Conservation (phyloP, 179 eudicot species). For the Amaranthus tricolor region DNA sequence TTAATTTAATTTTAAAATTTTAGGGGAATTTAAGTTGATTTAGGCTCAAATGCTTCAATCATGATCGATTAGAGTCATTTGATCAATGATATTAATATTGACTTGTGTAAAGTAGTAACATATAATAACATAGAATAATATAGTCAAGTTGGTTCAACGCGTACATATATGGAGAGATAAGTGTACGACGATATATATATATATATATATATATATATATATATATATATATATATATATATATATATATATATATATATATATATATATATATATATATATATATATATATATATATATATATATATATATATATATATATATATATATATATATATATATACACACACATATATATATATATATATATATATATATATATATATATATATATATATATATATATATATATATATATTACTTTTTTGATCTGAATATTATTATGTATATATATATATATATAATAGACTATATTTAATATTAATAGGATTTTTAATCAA, state of each 20-base stretch:
- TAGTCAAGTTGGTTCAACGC: no score
- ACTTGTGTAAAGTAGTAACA: no score
- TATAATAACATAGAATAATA: no score
- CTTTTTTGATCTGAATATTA: background rate
- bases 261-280: slow-evolving; percentile 1
- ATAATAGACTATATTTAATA: no score
- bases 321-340: slow-evolving; percentile 6
- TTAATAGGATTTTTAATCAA: no score
- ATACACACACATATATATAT: background rate
- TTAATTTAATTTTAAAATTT: no score
- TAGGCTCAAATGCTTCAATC: no score
- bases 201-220: background rate
- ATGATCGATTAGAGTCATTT: no score
- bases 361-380: background rate
- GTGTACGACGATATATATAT: background rate
- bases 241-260: background rate
- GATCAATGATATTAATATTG: no score
- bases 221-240: background rate
- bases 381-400: slow-evolving; percentile 1
- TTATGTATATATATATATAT: no score
- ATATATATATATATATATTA: background rate
- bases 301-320: slow-evolving; percentile 2
- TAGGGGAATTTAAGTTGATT: no score
- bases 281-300: background rate
- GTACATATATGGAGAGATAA: background rate